Percentiles rank a stretch among this genome's conserved stretches.
Evolutionary conservation across 1,284 basidiomycete species (phyloP).

Genomic region (Pisolithus thermaeus): DNA sequence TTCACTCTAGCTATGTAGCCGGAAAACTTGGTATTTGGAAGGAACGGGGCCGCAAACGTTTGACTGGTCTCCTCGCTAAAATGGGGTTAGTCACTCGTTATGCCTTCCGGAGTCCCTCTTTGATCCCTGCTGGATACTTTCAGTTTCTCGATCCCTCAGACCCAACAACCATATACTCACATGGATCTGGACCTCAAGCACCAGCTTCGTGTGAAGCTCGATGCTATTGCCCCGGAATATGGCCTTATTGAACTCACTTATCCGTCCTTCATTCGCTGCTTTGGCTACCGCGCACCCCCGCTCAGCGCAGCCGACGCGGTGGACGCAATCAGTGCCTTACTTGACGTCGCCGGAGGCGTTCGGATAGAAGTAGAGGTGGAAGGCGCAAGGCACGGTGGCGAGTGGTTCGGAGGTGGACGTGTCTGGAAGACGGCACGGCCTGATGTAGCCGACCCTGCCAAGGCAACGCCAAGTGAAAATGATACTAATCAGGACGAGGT

Average conservation of each 20-base stretch:
- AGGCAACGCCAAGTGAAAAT: conserved; percentile 37
- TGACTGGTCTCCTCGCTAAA: conserved; percentile 93
- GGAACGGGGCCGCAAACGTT: conserved; percentile 82
- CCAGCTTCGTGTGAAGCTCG: conserved; percentile 77
- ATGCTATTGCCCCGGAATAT: conserved; percentile 92
- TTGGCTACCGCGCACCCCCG: conserved; percentile 82
- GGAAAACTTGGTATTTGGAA: conserved; percentile 96
- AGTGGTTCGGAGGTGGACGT: conserved; percentile 81
- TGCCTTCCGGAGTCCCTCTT: conserved; percentile 6
- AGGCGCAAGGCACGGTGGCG: conserved; percentile 78
- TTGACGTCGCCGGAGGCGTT: conserved; percentile 90
- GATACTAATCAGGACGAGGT: conserved; percentile 19
- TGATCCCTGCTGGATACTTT: conserved; percentile 1
- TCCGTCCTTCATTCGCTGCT: conserved; percentile 88
- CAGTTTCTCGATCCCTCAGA: conserved; percentile 90
- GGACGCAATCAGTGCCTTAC: conserved; percentile 81
- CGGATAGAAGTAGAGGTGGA: conserved; percentile 85
- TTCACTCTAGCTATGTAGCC: conserved; percentile 94
- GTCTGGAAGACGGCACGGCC: conserved; percentile 48
- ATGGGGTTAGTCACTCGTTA: conserved; percentile 75
- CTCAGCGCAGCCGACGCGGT: conserved; percentile 92
- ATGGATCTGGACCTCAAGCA: conserved; percentile 96
- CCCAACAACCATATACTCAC: conserved; percentile 89
- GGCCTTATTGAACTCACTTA: conserved; percentile 94
- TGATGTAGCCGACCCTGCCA: conserved; percentile 34